phyloP scores from a whole-genome alignment of 2,329 filamentous ascomycete genomes.

The Fusarium buharicum region DNA sequence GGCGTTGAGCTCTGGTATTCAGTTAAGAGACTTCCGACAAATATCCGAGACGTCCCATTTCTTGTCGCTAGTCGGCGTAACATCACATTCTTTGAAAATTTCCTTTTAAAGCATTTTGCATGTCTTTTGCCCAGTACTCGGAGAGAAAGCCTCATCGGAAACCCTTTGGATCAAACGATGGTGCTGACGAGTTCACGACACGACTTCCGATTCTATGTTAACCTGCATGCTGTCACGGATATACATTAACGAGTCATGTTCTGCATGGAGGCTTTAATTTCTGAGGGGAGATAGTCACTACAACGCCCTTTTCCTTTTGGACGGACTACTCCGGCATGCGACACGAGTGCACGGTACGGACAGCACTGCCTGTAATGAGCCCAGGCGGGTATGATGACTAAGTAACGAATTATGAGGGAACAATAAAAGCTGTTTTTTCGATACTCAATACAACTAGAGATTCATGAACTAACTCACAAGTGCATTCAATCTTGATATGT shows the following conservation, averaged over 20 bases:
- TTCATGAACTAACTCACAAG: constrained; percentile 20
- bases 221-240: constrained; percentile 51
- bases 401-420: constrained; percentile 55
- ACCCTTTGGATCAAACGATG: constrained; percentile 42
- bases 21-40: constrained; percentile 7
- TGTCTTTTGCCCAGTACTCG: constrained; percentile 46
- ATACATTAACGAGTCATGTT: constrained; percentile 59
- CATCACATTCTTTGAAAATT: constrained; percentile 37
- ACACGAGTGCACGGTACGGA: constrained; percentile 48
- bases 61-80: constrained; percentile 8
- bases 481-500: neutral
- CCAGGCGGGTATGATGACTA: constrained; percentile 51
- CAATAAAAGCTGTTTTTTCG: constrained; percentile 52
- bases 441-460: constrained; percentile 42
- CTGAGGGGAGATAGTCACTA: constrained; percentile 35
- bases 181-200: constrained; percentile 54
- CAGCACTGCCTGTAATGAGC: constrained; percentile 53
- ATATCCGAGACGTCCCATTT: constrained; percentile 19
- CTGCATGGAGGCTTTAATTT: constrained; percentile 55
- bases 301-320: constrained; percentile 42
- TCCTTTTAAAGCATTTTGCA: constrained; percentile 36
- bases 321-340: constrained; percentile 44
- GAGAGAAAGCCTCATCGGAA: constrained; percentile 45
- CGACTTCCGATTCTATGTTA: constrained; percentile 50
- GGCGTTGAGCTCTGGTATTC: constrained; percentile 15